Percentiles rank a stretch among this genome's conserved stretches.
phyloP scores from a whole-genome alignment of 1,139 yeast genomes.

The Geotrichum candidum region DNA sequence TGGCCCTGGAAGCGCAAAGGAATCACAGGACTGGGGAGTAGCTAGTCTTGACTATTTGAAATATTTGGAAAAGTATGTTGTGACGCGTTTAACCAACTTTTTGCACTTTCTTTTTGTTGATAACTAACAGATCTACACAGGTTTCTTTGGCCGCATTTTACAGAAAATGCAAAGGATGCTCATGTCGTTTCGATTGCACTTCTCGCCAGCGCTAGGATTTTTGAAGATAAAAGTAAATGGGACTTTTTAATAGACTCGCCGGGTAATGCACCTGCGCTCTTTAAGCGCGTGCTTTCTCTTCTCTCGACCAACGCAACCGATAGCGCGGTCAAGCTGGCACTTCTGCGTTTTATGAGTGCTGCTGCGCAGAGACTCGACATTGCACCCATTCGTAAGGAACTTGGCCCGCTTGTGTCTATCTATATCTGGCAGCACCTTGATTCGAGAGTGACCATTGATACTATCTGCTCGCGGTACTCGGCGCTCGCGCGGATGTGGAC shows the following conservation, averaged over 20 bases:
- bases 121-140: neutral
- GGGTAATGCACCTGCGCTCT: slow-evolving; percentile 27
- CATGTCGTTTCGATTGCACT: slow-evolving; percentile 40
- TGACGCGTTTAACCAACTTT: neutral
- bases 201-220: slow-evolving; percentile 18
- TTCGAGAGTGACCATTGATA: slow-evolving; percentile 16
- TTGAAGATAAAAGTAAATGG: neutral
- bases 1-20: neutral
- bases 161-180: slow-evolving; percentile 37
- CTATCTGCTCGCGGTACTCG: neutral
- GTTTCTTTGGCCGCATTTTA: slow-evolving; percentile 41
- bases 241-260: slow-evolving; percentile 20
- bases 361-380: slow-evolving; percentile 28
- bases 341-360: slow-evolving; percentile 27
- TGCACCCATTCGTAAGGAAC: slow-evolving; percentile 26
- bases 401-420: slow-evolving; percentile 39
- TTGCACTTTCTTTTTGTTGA: neutral
- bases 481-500: slow-evolving; percentile 25
- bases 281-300: slow-evolving; percentile 29
- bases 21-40: slow-evolving; percentile 1
- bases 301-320: slow-evolving; percentile 14
- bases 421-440: slow-evolving; percentile 36
- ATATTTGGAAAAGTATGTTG: slow-evolving; percentile 23
- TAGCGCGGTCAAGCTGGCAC: slow-evolving; percentile 14
- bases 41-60: slow-evolving; percentile 20